Evolutionary conservation across 2,329 filamentous ascomycete species (phyloP).

Genomic region (Xylaria sp.): DNA sequence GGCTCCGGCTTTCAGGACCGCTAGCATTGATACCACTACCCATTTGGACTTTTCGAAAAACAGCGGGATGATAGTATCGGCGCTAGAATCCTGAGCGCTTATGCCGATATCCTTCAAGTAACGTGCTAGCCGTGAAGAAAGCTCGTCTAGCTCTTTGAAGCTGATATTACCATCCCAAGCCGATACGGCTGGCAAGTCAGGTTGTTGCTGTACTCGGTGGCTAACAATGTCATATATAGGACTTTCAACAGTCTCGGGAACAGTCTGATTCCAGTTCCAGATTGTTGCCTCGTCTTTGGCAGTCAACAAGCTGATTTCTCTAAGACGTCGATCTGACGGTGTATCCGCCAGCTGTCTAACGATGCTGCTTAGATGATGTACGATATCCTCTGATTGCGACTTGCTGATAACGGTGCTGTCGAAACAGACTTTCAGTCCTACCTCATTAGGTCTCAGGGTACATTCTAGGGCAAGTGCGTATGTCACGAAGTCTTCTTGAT

Average conservation of each 20-base stretch:
- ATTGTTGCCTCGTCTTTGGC: constrained; percentile 7
- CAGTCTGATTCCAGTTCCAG: constrained; percentile 19
- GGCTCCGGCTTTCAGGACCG: not conserved
- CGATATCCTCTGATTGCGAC: constrained; percentile 2
- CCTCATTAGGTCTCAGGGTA: not conserved
- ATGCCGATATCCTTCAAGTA: not conserved
- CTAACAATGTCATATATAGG: constrained; percentile 11
- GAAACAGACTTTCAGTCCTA: constrained; percentile 2
- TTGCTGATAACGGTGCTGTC: constrained; percentile 1
- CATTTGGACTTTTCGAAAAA: constrained; percentile 5
- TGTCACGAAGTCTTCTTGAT: constrained; percentile 6
- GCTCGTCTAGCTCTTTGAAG: constrained; percentile 20
- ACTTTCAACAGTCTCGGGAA: constrained; percentile 6
- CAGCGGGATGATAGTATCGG: not conserved
- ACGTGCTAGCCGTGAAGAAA: constrained; percentile 20
- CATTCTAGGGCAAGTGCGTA: constrained; percentile 11
- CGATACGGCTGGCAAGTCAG: constrained; percentile 9
- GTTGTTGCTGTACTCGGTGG: not conserved
- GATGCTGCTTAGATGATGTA: not conserved
- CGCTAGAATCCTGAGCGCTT: not conserved
- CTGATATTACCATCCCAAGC: constrained; percentile 24
- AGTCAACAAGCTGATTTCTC: constrained; percentile 2
- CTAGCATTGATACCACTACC: constrained; percentile 11
- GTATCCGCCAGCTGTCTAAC: not conserved
- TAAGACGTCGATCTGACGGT: not conserved